A percentile compares a stretch with the other conserved stretches of the same genome.
These are phyloP conservation scores for Tricholoma matsutake DNA, from an alignment of 768 basidiomycete species.

Conservation along the genomic window DNA sequence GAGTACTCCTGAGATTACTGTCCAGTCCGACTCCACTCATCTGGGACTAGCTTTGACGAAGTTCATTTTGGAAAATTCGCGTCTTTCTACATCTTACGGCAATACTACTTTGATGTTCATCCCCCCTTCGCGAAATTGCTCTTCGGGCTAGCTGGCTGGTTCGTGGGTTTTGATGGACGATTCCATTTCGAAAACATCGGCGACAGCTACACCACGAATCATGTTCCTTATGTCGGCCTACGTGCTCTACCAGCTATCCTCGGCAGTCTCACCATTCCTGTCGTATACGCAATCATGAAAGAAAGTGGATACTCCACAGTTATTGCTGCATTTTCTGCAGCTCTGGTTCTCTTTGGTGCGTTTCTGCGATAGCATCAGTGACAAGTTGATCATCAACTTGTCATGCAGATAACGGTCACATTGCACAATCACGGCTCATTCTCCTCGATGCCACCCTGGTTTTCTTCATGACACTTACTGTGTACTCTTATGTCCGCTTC, in stretches of 20 bases:
- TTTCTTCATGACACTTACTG: constrained; percentile 93
- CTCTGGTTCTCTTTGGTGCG: constrained; percentile 84
- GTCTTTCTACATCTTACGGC: constrained; percentile 84
- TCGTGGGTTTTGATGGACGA: constrained; percentile 91
- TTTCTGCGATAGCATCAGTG: constrained; percentile 6
- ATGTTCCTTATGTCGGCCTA: constrained; percentile 94
- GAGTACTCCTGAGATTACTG: constrained; percentile 29
- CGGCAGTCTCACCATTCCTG: constrained; percentile 84
- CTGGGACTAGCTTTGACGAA: constrained; percentile 77
- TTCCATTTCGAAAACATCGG: constrained; percentile 96
- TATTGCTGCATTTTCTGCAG: constrained; percentile 87
- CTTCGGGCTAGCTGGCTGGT: constrained; percentile 93
- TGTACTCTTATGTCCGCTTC: constrained; percentile 93
- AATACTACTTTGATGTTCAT: constrained; percentile 99
- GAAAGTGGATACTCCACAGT: constrained; percentile 94
- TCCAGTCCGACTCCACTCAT: neutral
- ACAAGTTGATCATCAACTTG: neutral
- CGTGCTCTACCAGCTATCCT: constrained; percentile 89
- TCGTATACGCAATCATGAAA: constrained; percentile 97
- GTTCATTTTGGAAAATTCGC: constrained; percentile 99
- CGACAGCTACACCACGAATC: constrained; percentile 80
- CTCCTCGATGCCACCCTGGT: constrained; percentile 91
- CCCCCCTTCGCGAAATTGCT: constrained; percentile 96
- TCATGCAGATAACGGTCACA: constrained; percentile 84
- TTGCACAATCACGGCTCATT: constrained; percentile 95